A percentile compares a stretch with the other conserved stretches of the same genome.
These are phyloP conservation scores for Xylaria flabelliformis DNA, from an alignment of 495 filamentous ascomycete species.

Conservation along the genomic window DNA sequence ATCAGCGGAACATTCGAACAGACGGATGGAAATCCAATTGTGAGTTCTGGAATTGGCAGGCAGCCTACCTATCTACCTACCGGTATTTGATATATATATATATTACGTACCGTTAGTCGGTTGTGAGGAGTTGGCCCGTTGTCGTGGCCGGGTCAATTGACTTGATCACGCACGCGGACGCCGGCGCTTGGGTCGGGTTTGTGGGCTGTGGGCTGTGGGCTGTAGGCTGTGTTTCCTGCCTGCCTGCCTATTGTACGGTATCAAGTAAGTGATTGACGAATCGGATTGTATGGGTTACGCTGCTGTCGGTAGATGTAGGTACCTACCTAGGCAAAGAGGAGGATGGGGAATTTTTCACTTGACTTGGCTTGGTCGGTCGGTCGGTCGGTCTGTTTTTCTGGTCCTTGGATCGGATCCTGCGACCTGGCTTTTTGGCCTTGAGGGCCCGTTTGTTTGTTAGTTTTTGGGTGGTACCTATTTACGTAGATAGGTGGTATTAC, in stretches of 20 bases:
- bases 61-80: conserved; percentile 1
- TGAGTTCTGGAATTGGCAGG: background rate
- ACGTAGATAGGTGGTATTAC: background rate
- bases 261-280: background rate
- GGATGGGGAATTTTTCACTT: background rate
- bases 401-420: background rate
- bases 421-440: background rate
- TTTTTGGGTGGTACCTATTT: background rate
- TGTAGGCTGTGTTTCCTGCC: too few species aligned
- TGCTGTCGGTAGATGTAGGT: background rate
- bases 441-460: too few species aligned
- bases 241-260: background rate
- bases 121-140: background rate
- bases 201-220: conserved; percentile 10
- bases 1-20: background rate
- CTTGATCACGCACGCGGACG: background rate
- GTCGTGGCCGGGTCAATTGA: background rate
- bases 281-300: background rate
- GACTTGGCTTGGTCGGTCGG: background rate
- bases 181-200: background rate
- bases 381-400: background rate
- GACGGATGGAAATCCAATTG: background rate
- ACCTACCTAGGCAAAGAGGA: too few species aligned
- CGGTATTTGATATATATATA: background rate
- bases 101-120: background rate